A percentile compares a stretch with the other conserved stretches of the same genome.
These are phyloP conservation scores for Eimeria tenella DNA, from an alignment of 169 alveolate species.

Conservation along the genomic window DNA sequence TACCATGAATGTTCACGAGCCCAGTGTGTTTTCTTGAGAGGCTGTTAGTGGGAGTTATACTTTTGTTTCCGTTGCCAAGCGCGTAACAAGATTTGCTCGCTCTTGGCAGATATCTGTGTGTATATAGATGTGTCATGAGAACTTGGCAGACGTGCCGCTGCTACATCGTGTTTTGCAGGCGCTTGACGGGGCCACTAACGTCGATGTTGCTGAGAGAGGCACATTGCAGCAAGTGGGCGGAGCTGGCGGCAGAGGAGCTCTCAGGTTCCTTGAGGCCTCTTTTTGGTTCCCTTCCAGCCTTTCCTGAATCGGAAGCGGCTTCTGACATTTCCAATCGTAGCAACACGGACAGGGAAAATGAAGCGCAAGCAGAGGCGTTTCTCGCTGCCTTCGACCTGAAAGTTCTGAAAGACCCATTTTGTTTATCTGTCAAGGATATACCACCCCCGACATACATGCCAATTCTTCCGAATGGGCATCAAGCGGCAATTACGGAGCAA, in stretches of 20 bases:
- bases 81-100: not conserved
- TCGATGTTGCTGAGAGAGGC: slow-evolving; percentile 33
- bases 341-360: not conserved
- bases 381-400: slow-evolving; percentile 28
- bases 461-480: not conserved
- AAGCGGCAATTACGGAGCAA: not conserved
- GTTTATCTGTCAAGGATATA: not conserved
- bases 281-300: slow-evolving; percentile 25
- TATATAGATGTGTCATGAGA: not conserved
- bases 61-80: not conserved
- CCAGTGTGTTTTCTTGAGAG: too few species aligned
- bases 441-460: slow-evolving; percentile 4
- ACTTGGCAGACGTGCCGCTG: not conserved
- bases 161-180: not conserved
- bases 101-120: not conserved
- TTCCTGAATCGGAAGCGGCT: slow-evolving; percentile 11
- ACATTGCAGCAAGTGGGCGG: slow-evolving; percentile 51
- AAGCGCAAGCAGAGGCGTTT: not conserved
- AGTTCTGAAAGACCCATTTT: slow-evolving; percentile 5
- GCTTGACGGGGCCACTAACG: slow-evolving; percentile 7
- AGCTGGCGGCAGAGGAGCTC: slow-evolving; percentile 18
- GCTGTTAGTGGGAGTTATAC: too few species aligned
- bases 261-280: not conserved
- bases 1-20: too few species aligned
- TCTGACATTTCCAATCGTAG: not conserved